A percentile compares a stretch with the other conserved stretches of the same genome.
phyloP scores from a whole-genome alignment of 495 filamentous ascomycete genomes.

The Oleoguttula mirabilis region DNA sequence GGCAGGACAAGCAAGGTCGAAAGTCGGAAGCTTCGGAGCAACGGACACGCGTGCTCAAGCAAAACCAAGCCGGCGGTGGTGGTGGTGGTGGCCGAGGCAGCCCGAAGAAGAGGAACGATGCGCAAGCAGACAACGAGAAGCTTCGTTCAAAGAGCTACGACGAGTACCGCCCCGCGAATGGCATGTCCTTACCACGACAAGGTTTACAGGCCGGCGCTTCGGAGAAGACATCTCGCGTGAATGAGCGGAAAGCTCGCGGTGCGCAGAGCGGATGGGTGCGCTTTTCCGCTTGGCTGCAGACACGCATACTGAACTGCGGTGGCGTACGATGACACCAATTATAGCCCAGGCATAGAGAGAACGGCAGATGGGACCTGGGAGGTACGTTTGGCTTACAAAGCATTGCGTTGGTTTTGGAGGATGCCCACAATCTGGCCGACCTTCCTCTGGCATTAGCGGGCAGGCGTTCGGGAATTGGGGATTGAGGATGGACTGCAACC shows the following conservation, averaged over 20 bases:
- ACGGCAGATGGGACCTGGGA: too few relatives aligned
- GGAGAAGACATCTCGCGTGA: constrained; percentile 1
- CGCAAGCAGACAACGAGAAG: background rate
- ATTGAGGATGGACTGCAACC: too few relatives aligned
- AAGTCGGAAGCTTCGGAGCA: constrained; percentile 4
- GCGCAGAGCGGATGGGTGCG: constrained; percentile 6
- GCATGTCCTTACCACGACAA: background rate
- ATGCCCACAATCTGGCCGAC: too few relatives aligned
- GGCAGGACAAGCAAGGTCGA: constrained; percentile 2
- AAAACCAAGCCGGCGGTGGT: background rate
- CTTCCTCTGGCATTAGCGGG: too few relatives aligned
- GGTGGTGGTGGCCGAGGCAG: background rate
- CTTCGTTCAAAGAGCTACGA: constrained; percentile 9
- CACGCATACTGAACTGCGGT: constrained; percentile 6
- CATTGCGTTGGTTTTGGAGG: too few relatives aligned
- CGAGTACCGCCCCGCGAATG: constrained; percentile 4
- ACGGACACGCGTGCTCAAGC: background rate
- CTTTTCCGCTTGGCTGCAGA: constrained; percentile 9
- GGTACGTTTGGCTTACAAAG: too few relatives aligned
- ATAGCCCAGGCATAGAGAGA: too few relatives aligned
- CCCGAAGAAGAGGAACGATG: constrained; percentile 1
- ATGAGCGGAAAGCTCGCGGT: background rate
- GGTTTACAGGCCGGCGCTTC: constrained; percentile 1
- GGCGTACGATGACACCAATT: constrained; percentile 5
- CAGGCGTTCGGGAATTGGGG: too few relatives aligned